These are phyloP conservation scores for Globisporangium emineosum DNA, from an alignment of 352 stramenopile genomes.

Conservation along the genomic window DNA sequence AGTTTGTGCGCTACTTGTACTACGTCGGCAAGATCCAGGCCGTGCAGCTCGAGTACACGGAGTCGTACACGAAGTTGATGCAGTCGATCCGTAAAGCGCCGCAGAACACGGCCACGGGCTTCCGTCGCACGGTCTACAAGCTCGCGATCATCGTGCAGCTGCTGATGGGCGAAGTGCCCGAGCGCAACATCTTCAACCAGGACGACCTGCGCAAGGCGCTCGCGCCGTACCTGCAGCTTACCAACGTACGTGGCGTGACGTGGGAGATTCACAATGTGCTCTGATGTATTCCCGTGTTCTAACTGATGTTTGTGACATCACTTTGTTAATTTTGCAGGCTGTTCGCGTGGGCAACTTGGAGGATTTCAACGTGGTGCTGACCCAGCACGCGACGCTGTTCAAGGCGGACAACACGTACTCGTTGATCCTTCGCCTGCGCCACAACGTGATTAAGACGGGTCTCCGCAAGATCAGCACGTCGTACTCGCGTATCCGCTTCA, in stretches of 20 bases:
- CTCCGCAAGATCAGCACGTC: constrained; percentile 96
- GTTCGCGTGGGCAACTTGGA: constrained; percentile 95
- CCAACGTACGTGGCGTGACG: constrained; percentile 58
- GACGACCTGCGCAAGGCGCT: constrained; percentile 88
- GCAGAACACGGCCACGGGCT: constrained; percentile 94
- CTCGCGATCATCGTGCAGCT: constrained; percentile 96
- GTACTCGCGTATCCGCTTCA: constrained; percentile 90
- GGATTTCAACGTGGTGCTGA: constrained; percentile 92
- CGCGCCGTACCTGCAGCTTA: constrained; percentile 94
- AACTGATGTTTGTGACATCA: constrained; percentile 6
- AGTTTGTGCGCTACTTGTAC: constrained; percentile 98
- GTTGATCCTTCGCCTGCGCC: constrained; percentile 94
- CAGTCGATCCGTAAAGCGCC: constrained; percentile 97
- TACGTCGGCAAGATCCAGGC: constrained; percentile 96
- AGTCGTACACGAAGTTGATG: constrained; percentile 94
- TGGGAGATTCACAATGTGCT: too few relatives aligned
- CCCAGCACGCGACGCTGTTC: constrained; percentile 84
- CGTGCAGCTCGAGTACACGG: constrained; percentile 97
- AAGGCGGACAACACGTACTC: constrained; percentile 94
- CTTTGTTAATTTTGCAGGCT: constrained; percentile 45
- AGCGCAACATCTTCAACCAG: constrained; percentile 93
- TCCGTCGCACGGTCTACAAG: constrained; percentile 95
- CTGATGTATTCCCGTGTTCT: too few relatives aligned
- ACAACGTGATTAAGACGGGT: constrained; percentile 99
- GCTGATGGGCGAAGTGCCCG: constrained; percentile 97